These are phyloP conservation scores for Mortierella sp. DNA, from an alignment of 371 early-diverging fungal species.

Conservation along the genomic window DNA sequence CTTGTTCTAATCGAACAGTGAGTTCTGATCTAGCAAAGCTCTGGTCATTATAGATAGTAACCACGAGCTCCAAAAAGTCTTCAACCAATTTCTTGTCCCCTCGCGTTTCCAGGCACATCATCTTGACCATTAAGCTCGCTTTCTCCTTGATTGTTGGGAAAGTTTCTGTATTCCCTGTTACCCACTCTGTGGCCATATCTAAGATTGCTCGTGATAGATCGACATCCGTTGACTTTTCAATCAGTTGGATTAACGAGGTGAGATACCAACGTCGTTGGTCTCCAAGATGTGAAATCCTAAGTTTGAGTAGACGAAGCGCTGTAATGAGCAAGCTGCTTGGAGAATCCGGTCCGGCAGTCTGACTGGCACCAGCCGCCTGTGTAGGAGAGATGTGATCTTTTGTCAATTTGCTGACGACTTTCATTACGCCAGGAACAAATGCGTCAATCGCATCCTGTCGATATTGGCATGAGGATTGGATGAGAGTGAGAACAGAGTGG, in stretches of 20 bases:
- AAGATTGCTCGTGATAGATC: conserved; percentile 82
- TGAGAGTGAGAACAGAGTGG: conserved; percentile 77
- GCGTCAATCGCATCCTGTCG: conserved; percentile 78
- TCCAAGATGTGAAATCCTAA: conserved; percentile 82
- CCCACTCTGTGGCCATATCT: conserved; percentile 91
- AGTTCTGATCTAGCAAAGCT: conserved; percentile 89
- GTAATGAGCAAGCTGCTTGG: conserved; percentile 74
- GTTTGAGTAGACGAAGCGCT: conserved; percentile 81
- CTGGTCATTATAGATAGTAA: conserved; percentile 87
- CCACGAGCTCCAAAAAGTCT: conserved; percentile 88
- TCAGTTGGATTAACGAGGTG: conserved; percentile 82
- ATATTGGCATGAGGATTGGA: conserved; percentile 78
- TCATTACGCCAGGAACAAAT: conserved; percentile 83
- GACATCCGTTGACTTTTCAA: conserved; percentile 84
- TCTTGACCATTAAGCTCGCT: conserved; percentile 87
- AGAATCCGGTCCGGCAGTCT: conserved; percentile 61
- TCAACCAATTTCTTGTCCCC: conserved; percentile 77
- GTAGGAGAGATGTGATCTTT: conserved; percentile 77
- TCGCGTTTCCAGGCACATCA: conserved; percentile 86
- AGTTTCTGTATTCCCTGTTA: conserved; percentile 78
- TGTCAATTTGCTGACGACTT: conserved; percentile 84
- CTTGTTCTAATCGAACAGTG: conserved; percentile 93
- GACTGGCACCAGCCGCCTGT: conserved; percentile 27
- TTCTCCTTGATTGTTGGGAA: conserved; percentile 98
- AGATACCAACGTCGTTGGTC: conserved; percentile 92